phyloP scores from a whole-genome alignment of 1,284 basidiomycete species.

The Ceratobasidium papillatum region DNA sequence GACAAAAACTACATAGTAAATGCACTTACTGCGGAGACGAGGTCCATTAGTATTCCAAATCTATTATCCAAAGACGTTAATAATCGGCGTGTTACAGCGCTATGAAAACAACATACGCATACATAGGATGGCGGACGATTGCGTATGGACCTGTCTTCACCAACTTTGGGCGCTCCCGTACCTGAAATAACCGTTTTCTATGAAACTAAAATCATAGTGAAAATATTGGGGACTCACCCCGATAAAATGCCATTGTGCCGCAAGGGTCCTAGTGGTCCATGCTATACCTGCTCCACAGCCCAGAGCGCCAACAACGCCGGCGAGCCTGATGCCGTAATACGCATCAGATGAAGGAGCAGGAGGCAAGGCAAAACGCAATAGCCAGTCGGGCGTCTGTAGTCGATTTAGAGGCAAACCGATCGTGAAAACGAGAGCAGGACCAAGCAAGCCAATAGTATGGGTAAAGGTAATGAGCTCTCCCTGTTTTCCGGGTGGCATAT shows the following conservation, averaged over 20 bases:
- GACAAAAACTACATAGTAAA: neutral
- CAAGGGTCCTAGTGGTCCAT: neutral
- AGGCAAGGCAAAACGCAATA: neutral
- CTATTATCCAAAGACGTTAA: neutral
- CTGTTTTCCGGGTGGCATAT: conserved; percentile 1
- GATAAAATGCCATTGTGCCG: conserved; percentile 21
- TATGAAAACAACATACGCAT: neutral
- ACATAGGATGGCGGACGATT: conserved; percentile 21
- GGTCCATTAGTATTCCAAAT: neutral
- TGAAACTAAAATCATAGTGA: neutral
- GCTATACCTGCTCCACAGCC: neutral
- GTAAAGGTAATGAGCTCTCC: neutral
- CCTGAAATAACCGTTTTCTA: neutral
- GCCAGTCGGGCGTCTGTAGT: conserved; percentile 10
- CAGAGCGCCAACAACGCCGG: neutral
- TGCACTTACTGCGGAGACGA: neutral
- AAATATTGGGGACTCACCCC: neutral
- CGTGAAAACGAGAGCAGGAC: neutral
- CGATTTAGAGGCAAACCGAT: neutral
- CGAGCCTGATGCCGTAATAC: conserved; percentile 3
- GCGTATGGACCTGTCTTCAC: conserved; percentile 21
- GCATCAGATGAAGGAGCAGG: neutral
- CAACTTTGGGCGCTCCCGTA: conserved; percentile 20
- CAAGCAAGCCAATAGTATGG: neutral
- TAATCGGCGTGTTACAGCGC: neutral